Evolutionary conservation across 352 stramenopile species (phyloP).

Genomic region (Blastocystis hominis): DNA sequence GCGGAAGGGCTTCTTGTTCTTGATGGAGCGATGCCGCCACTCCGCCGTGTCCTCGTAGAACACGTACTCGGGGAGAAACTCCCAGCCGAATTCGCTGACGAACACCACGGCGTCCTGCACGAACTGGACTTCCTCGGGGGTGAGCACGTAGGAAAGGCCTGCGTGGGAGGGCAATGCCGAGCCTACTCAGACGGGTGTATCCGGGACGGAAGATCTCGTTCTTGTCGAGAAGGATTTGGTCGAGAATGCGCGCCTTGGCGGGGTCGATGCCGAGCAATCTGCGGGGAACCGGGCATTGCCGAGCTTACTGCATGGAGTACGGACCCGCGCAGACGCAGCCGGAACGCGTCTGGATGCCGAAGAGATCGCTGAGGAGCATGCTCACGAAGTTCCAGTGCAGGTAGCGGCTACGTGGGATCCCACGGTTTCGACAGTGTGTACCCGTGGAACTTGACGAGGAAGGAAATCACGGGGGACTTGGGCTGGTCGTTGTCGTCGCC

Average conservation of each 20-base stretch:
- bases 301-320: slow-evolving; percentile 67
- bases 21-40: slow-evolving; percentile 74
- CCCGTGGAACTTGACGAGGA: slow-evolving; percentile 54
- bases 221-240: slow-evolving; percentile 77
- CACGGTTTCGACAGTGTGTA: neutral
- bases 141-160: slow-evolving; percentile 62
- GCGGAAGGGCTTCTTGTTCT: slow-evolving; percentile 65
- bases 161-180: neutral
- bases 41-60: slow-evolving; percentile 86
- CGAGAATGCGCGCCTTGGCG: slow-evolving; percentile 65
- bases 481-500: slow-evolving; percentile 62
- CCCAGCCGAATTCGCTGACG: slow-evolving; percentile 79
- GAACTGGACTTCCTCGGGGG: slow-evolving; percentile 78
- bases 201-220: slow-evolving; percentile 83
- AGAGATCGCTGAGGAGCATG: slow-evolving; percentile 89
- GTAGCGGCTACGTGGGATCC: slow-evolving; percentile 16
- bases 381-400: slow-evolving; percentile 96
- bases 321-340: slow-evolving; percentile 86
- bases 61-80: slow-evolving; percentile 82
- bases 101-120: slow-evolving; percentile 81
- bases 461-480: slow-evolving; percentile 8
- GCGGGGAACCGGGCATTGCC: slow-evolving; percentile 59
- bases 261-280: slow-evolving; percentile 76
- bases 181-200: slow-evolving; percentile 82
- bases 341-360: slow-evolving; percentile 81